Base-by-base conservation (phyloP, 257 asterid species). In the Asclepias syriaca region DNA sequence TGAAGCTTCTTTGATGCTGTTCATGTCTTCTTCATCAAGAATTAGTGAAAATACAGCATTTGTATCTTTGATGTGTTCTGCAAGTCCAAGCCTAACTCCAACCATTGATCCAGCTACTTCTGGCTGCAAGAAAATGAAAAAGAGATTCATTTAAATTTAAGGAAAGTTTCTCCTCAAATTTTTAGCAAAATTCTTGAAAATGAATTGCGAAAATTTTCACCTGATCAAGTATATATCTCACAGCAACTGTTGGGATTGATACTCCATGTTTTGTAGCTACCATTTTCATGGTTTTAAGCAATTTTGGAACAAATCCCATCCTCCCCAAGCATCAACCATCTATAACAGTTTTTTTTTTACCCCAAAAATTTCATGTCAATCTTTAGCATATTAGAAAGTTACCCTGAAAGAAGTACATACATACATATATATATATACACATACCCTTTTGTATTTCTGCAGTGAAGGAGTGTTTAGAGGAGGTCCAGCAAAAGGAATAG, bases 271-370 rank as follows among this genome's bases (percentile, higher is more conserved):
- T 94, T 49, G 86, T 57, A 68, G 97, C 90, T 66, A 94, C 87
- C 70, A 18, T 74, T 58, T 94, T 89, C 81, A 94, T 77, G 65
- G 93, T 84, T 77, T 77, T 81, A 55, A 94, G 97, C 82, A 94
- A 72, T 55, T 59, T 78, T 94, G 99, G 84, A 94, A 94, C 75
- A 85, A 89, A 75, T 84, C 83, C 99, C 99, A 94, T 69, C 99
- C 97, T 70, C 99, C 99, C 99, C 97, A 94, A 48, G 97, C 97
- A 73, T 94, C 99, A 85, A 94, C 86, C 99, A 94, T 94, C 99
- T 94, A 83, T 9, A 43, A 8, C 69, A 75, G 34, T 29, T 29
- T 69, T 51, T 46, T 64, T 64, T 37, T 49, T 24, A 24, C 46
- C 19, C 7, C 11, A 13, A 16, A 63, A 34, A 37, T 43, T 1